Base-by-base conservation (phyloP, 106 monocot species). In the Dioscorea alata region DNA sequence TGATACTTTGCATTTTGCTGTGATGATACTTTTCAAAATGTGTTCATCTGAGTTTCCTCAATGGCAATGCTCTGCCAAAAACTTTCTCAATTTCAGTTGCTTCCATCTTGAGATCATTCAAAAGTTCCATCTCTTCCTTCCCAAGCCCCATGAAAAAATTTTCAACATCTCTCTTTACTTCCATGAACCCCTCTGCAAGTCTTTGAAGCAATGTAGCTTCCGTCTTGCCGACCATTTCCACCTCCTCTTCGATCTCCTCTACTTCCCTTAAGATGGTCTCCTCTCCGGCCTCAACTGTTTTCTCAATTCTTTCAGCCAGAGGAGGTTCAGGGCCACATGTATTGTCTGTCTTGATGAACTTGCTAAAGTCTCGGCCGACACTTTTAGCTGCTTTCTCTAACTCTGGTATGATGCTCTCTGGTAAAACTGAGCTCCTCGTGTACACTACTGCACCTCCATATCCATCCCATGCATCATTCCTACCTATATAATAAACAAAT, bases 381-480 rank as follows among this genome's bases (percentile, higher is more conserved):
- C 66, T 86, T 48, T 75, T 83, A 33, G 88, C 86, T 14, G 95
- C 91, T 9, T 71, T 85, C 59, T 86, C 86, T 67, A 95, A 83
- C 68, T 95, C 86, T 19, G 88, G 95, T 18, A 91, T 70, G 70
- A 95, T 91, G 62, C 70, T 69, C 33, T 76, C 74, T 6, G 95
- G 95, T n/a, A 95, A 60, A 14, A 78, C 73, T 56, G 85, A 61
- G 52, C 81, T 86, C 74, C 86, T 83, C 8, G 95, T 95, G 69
- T 95, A 95, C 1, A 95, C 71, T 8, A 95, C 88, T 49, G 95
- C 81, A 8, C 95, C 95, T 63, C 95, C 95, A 48, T 95, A 91
- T 18, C 95, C 95, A 74, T 95, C 91, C 95, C 95, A 95, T 62
- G 95, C 95, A 66, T 95, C 95, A 77, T 95, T 95, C 67, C 88